phyloP scores from a whole-genome alignment of 768 basidiomycete species.

The Tricholoma terreum region DNA sequence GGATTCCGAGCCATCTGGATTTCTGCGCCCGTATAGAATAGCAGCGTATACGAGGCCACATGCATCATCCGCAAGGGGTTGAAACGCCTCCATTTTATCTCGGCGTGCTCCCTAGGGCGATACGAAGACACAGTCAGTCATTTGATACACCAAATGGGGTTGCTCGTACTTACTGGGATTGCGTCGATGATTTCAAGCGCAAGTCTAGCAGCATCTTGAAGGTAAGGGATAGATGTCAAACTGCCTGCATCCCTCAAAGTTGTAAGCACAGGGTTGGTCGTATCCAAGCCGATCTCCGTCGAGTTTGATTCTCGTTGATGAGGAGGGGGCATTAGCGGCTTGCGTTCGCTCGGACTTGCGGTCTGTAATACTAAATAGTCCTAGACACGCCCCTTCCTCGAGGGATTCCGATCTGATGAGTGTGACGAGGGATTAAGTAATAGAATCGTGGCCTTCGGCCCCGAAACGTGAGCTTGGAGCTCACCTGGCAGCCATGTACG shows the following conservation, averaged over 20 bases:
- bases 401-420: too few species aligned
- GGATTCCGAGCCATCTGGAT: not conserved
- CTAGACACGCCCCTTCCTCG: too few species aligned
- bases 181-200: not conserved
- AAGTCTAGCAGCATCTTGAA: slow-evolving; percentile 3
- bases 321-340: too few species aligned
- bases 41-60: not conserved
- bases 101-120: not conserved
- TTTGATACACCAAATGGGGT: not conserved
- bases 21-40: not conserved
- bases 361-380: too few species aligned
- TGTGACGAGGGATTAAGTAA: too few species aligned
- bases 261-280: not conserved
- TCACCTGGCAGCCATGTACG: too few species aligned
- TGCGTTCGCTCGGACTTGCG: too few species aligned
- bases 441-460: too few species aligned
- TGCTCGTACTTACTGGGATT: not conserved
- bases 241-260: slow-evolving; percentile 4
- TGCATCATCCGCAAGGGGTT: not conserved
- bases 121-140: not conserved
- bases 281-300: not conserved
- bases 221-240: slow-evolving; percentile 4
- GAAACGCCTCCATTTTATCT: not conserved
- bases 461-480: too few species aligned
- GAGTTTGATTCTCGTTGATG: too few species aligned